Percentiles rank a stretch among this genome's conserved stretches.
phyloP scores from a whole-genome alignment of 768 basidiomycete species.

The Strobilomyces confusus region DNA sequence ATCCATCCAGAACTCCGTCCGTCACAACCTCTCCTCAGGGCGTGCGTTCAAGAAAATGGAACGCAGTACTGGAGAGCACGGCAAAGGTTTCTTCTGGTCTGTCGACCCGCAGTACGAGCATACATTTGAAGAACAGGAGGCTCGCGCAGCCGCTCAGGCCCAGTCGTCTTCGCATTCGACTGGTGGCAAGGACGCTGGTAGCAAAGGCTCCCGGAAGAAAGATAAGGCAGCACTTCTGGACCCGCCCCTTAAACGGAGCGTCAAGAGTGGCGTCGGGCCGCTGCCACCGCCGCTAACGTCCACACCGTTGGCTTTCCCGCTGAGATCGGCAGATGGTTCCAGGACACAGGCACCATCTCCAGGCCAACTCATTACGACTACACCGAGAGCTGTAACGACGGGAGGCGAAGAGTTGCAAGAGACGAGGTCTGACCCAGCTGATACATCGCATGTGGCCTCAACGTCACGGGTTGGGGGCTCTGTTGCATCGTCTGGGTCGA shows the following conservation, averaged over 20 bases:
- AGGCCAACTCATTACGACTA: constrained; percentile 10
- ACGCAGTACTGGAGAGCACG: constrained; percentile 76
- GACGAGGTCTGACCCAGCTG: constrained; percentile 7
- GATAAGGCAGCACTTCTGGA: constrained; percentile 52
- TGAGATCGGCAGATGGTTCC: constrained; percentile 12
- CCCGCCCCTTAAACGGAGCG: constrained; percentile 65
- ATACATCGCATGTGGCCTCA: constrained; percentile 2
- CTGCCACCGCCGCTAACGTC: constrained; percentile 70
- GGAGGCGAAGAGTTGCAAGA: background rate
- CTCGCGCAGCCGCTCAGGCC: constrained; percentile 38
- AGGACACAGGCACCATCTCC: background rate
- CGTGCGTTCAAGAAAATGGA: constrained; percentile 91
- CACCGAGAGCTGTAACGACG: background rate
- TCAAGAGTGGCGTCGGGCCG: constrained; percentile 56
- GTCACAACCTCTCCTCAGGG: constrained; percentile 92
- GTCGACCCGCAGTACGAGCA: constrained; percentile 73
- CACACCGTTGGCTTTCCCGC: constrained; percentile 53
- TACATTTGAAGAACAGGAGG: constrained; percentile 67
- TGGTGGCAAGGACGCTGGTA: constrained; percentile 35
- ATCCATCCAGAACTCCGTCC: constrained; percentile 75
- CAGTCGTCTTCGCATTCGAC: constrained; percentile 14
- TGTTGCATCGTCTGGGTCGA: background rate
- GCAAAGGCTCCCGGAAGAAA: constrained; percentile 48
- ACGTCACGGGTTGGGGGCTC: background rate
- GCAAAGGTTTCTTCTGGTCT: constrained; percentile 93